Conservation (phyloP, 495 filamentous ascomycete genomes). For the Neurospora cerealis region DNA sequence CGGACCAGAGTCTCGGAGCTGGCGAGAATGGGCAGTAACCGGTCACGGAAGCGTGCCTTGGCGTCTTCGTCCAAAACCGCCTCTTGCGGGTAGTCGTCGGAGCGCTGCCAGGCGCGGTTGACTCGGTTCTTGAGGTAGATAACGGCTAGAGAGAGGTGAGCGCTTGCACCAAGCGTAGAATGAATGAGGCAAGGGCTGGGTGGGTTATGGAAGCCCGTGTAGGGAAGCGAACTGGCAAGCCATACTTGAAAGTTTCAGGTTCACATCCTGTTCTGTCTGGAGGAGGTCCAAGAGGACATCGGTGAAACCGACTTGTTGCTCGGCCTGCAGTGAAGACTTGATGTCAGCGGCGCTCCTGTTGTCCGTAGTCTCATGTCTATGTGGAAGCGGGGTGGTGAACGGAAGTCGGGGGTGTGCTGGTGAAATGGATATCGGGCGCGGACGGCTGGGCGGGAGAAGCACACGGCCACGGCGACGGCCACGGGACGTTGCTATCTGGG, state of each 20-base stretch:
- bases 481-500: not conserved
- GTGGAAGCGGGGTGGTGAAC: not conserved
- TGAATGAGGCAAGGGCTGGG: conserved; percentile 6
- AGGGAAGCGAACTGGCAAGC: conserved; percentile 4
- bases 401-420: not conserved
- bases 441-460: not conserved
- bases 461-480: not conserved
- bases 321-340: conserved; percentile 51
- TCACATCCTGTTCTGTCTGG: conserved; percentile 72
- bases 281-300: conserved; percentile 86
- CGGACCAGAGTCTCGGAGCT: conserved; percentile 70
- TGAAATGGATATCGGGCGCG: not conserved
- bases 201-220: conserved; percentile 3
- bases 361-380: not conserved
- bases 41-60: conserved; percentile 76
- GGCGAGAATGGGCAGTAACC: conserved; percentile 79
- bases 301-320: conserved; percentile 80
- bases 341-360: not conserved
- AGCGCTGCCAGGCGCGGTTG: conserved; percentile 74
- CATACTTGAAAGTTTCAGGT: conserved; percentile 81
- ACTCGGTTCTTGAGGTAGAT: conserved; percentile 97
- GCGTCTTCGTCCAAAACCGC: conserved; percentile 75
- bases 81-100: conserved; percentile 57
- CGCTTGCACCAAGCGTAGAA: not conserved
- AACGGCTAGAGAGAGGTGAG: conserved; percentile 52